Base-by-base conservation (phyloP, 23 red algal species). In the Gracilaria domingensis region DNA sequence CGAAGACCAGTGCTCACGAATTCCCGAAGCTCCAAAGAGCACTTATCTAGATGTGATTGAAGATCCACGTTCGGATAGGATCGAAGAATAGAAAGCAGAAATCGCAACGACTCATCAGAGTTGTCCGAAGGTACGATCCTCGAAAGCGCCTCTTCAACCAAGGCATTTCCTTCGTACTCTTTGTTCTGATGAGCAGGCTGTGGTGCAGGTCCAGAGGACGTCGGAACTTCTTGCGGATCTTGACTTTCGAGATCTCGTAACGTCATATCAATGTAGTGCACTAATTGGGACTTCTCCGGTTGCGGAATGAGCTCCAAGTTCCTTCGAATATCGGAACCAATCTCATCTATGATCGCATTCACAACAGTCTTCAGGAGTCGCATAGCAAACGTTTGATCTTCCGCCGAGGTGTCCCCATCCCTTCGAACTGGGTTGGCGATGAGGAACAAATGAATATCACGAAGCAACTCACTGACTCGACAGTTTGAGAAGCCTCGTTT, bases 341-440 rank as follows among this genome's bases (percentile, higher is more conserved):
- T 92, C 44, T 92, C 89, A n/a, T 76, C 56, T 35, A 92, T 84
- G 21, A 92, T 76, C 4, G 80, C 89, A 47, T 92, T 79, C 23
- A 92, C 89, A 61, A 92, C 89, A 8, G 89, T 92, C 55, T 84
- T 83, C 78, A 92, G n/a, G n/a, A 92, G 55, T 42, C 89, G 33
- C 79, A 92, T 83, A 9, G 89, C 89, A 74, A 90, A 90, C 12
- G 87, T 90, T 53, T 92, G 79, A 76, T 92, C 89, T 92, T 92
- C 89, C 12, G 79, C 78, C 11, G 79, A 64, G 0, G 80, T 34
- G 24, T 72, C 40, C 29, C 80, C 89, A 84, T 84, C 80, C 20
- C 89, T 67, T 6, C 89, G 59, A 73, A 84, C 79, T 51, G 89
- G 80, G 32, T 83, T 83, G 67, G 89, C 89, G 1, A 74, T 84